These are phyloP conservation scores for Trapa bicornis DNA, from an alignment of 345 rosid genomes.

Conservation along the genomic window DNA sequence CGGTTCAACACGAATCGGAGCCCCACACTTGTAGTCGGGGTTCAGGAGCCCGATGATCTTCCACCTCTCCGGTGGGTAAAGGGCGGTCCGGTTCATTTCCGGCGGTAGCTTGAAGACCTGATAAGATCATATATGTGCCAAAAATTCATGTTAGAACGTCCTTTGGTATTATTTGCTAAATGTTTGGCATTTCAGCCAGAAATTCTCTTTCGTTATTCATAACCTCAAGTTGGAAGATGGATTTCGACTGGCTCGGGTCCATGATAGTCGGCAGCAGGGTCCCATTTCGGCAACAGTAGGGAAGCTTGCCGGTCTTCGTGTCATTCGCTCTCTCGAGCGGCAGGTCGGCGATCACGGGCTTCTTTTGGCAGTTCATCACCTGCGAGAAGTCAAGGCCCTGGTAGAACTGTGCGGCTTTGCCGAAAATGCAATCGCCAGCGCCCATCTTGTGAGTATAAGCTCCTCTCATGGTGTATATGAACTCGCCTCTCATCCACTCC, in stretches of 20 bases:
- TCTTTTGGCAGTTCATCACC: conserved; percentile 60
- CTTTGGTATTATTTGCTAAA: no score
- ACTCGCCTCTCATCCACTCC: conserved; percentile 91
- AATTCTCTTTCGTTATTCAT: no score
- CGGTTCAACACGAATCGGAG: conserved; percentile 60
- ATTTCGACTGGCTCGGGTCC: conserved; percentile 41
- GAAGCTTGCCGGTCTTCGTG: conserved; percentile 40
- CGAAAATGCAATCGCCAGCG: conserved; percentile 45
- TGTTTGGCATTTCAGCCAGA: no score
- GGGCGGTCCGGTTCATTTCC: conserved; percentile 39
- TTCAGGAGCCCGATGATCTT: conserved; percentile 52
- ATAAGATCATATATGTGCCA: neutral
- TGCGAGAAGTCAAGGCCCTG: conserved; percentile 48
- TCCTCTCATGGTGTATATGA: conserved; percentile 70
- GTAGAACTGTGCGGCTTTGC: conserved; percentile 46
- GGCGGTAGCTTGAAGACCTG: conserved; percentile 68
- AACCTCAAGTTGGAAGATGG: conserved; percentile 59
- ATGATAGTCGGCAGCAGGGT: conserved; percentile 51
- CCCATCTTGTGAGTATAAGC: conserved; percentile 54
- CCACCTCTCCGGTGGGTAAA: conserved; percentile 68
- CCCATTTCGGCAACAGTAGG: conserved; percentile 74
- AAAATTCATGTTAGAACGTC: neutral
- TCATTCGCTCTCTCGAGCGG: conserved; percentile 47
- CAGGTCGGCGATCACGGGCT: conserved; percentile 60
- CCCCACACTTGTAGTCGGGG: conserved; percentile 58